phyloP scores from a whole-genome alignment of 2,329 filamentous ascomycete species.

The Colletotrichum sidae region DNA sequence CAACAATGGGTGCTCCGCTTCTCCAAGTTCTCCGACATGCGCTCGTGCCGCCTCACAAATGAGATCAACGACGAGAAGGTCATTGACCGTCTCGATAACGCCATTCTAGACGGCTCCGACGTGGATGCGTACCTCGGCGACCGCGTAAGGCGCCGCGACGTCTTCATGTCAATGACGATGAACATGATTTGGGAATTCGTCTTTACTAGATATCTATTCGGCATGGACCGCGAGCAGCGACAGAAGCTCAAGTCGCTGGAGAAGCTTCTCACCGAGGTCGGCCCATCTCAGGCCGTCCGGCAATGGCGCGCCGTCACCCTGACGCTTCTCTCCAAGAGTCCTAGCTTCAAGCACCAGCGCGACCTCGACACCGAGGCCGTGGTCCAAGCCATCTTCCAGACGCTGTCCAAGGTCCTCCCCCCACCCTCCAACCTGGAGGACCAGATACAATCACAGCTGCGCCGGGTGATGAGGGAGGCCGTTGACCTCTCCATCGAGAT shows the following conservation, averaged over 20 bases:
- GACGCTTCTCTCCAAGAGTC: constrained; percentile 84
- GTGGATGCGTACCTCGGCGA: constrained; percentile 90
- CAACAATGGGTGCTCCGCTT: constrained; percentile 98
- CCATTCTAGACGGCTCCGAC: constrained; percentile 92
- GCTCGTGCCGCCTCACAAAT: constrained; percentile 82
- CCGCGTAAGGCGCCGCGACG: constrained; percentile 87
- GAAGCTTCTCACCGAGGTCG: constrained; percentile 90
- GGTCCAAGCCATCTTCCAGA: constrained; percentile 88
- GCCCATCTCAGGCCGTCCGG: constrained; percentile 87
- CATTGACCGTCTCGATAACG: constrained; percentile 93
- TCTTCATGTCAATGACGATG: constrained; percentile 99
- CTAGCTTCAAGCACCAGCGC: constrained; percentile 84
- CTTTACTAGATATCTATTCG: constrained; percentile 97
- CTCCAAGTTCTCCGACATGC: constrained; percentile 96
- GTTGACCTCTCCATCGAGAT: constrained; percentile 95
- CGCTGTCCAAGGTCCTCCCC: constrained; percentile 84
- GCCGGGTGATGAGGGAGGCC: constrained; percentile 87
- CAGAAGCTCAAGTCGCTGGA: constrained; percentile 97
- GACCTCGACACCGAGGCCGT: constrained; percentile 94
- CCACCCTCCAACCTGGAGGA: constrained; percentile 84
- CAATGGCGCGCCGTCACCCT: constrained; percentile 97
- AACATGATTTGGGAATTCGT: constrained; percentile 99
- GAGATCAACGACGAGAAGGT: constrained; percentile 94
- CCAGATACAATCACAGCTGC: constrained; percentile 85
- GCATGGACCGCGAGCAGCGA: constrained; percentile 97